Conservation (phyloP, 1,284 basidiomycete genomes). For the Ustilago trichophora region DNA sequence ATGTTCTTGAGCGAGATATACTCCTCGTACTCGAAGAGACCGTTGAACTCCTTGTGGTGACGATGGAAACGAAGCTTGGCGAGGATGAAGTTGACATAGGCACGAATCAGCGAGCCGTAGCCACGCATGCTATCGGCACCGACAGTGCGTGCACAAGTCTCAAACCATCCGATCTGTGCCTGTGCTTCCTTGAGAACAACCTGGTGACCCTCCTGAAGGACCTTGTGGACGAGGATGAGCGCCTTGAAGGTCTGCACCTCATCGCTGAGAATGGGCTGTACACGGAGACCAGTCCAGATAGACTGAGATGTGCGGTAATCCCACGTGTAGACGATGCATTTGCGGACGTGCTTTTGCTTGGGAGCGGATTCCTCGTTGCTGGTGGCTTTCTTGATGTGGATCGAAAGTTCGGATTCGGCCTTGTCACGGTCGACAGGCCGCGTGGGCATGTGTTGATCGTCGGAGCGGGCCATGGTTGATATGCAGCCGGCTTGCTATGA, state of each 20-base stretch:
- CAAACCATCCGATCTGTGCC: slow-evolving; percentile 65
- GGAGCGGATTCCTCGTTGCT: slow-evolving; percentile 63
- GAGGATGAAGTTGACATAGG: slow-evolving; percentile 64
- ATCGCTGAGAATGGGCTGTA: slow-evolving; percentile 65
- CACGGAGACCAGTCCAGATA: slow-evolving; percentile 64
- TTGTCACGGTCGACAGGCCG: slow-evolving; percentile 65
- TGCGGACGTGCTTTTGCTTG: slow-evolving; percentile 67
- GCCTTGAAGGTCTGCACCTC: slow-evolving; percentile 67
- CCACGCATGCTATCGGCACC: slow-evolving; percentile 59
- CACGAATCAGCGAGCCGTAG: slow-evolving; percentile 62
- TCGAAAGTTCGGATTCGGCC: slow-evolving; percentile 62
- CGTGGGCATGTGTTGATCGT: slow-evolving; percentile 58
- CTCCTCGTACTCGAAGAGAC: slow-evolving; percentile 66
- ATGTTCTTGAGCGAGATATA: slow-evolving; percentile 67
- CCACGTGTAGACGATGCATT: slow-evolving; percentile 67
- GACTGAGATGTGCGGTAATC: slow-evolving; percentile 65
- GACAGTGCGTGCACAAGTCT: slow-evolving; percentile 62
- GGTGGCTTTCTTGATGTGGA: slow-evolving; percentile 66
- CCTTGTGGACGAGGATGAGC: slow-evolving; percentile 66
- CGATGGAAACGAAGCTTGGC: slow-evolving; percentile 66
- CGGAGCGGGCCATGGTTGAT: slow-evolving; percentile 40
- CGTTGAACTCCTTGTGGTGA: slow-evolving; percentile 66
- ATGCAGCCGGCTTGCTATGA: neutral
- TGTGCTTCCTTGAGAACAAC: slow-evolving; percentile 64
- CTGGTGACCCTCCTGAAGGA: slow-evolving; percentile 65